phyloP scores from a whole-genome alignment of 352 stramenopile genomes.

The Elongisporangium prolatum region DNA sequence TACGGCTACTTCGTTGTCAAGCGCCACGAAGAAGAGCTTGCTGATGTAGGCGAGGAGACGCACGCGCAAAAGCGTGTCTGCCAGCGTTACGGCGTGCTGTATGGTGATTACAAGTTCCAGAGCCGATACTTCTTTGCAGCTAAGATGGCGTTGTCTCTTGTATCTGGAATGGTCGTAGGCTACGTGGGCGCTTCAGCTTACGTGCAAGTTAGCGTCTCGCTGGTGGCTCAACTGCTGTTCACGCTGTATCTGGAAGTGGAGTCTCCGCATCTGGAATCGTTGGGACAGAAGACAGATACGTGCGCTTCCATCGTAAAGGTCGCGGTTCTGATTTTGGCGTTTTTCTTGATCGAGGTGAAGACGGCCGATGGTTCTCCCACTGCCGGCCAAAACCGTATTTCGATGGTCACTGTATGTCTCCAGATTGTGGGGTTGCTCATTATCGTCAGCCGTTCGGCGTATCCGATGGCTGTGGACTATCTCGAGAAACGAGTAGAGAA shows the following conservation, averaged over 20 bases:
- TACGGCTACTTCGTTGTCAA: slow-evolving; percentile 43
- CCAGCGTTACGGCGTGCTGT: slow-evolving; percentile 46
- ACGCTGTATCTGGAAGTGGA: slow-evolving; percentile 33
- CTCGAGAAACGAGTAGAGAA: too few relatives aligned
- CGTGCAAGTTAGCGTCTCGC: slow-evolving; percentile 21
- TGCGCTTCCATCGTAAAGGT: slow-evolving; percentile 41
- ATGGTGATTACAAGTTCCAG: slow-evolving; percentile 63
- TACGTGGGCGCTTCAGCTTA: slow-evolving; percentile 15
- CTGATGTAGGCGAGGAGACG: slow-evolving; percentile 31
- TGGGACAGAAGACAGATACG: slow-evolving; percentile 27
- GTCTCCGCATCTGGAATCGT: slow-evolving; percentile 25
- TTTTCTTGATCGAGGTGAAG: slow-evolving; percentile 31
- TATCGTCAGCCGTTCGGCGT: slow-evolving; percentile 25
- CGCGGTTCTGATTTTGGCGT: slow-evolving; percentile 25
- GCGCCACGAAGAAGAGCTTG: slow-evolving; percentile 35
- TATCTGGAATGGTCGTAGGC: slow-evolving; percentile 25
- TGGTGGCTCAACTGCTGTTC: slow-evolving; percentile 24
- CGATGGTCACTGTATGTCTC: slow-evolving; percentile 24
- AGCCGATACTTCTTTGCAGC: slow-evolving; percentile 54
- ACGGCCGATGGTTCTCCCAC: slow-evolving; percentile 20
- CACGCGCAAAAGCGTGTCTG: slow-evolving; percentile 52
- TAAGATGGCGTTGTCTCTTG: slow-evolving; percentile 35
- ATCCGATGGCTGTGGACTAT: slow-evolving; percentile 1
- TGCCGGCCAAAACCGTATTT: too few relatives aligned
- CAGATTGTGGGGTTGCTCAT: slow-evolving; percentile 30